Percentiles rank a stretch among this genome's conserved stretches.
phyloP scores from a whole-genome alignment of 2,329 filamentous ascomycete genomes.

The Hymenoscyphus albidus region DNA sequence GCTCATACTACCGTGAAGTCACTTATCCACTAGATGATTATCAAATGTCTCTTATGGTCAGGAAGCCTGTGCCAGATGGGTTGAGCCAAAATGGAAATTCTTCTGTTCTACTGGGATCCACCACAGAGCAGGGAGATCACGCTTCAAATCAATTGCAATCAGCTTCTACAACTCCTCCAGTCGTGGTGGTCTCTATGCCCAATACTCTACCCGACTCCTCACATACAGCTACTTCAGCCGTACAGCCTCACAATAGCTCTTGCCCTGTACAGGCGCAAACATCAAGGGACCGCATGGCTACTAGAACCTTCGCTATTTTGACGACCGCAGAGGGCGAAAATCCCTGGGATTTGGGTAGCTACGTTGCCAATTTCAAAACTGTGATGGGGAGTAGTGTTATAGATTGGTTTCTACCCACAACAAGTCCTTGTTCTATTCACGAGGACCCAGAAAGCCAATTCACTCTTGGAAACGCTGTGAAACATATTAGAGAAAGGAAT shows the following conservation, averaged over 20 bases:
- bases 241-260: background rate
- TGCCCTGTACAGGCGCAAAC: slow-evolving; percentile 7
- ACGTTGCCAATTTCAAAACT: slow-evolving; percentile 66
- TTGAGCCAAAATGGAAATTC: background rate
- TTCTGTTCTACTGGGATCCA: background rate
- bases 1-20: slow-evolving; percentile 50
- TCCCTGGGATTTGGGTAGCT: slow-evolving; percentile 72
- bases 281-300: slow-evolving; percentile 38
- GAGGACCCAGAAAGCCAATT: slow-evolving; percentile 64
- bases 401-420: slow-evolving; percentile 80
- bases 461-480: slow-evolving; percentile 59
- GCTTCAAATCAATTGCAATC: background rate
- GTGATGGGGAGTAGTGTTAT: slow-evolving; percentile 70
- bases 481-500: slow-evolving; percentile 44
- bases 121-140: background rate
- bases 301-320: slow-evolving; percentile 74
- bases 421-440: slow-evolving; percentile 67
- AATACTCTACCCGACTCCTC: background rate
- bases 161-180: background rate
- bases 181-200: background rate
- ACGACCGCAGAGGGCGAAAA: slow-evolving; percentile 69
- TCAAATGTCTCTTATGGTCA: background rate
- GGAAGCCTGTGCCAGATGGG: background rate
- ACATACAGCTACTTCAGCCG: background rate
- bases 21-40: slow-evolving; percentile 51